These are phyloP conservation scores for Theobroma grandiflorum DNA, from an alignment of 441 rosid genomes.

Conservation along the genomic window DNA sequence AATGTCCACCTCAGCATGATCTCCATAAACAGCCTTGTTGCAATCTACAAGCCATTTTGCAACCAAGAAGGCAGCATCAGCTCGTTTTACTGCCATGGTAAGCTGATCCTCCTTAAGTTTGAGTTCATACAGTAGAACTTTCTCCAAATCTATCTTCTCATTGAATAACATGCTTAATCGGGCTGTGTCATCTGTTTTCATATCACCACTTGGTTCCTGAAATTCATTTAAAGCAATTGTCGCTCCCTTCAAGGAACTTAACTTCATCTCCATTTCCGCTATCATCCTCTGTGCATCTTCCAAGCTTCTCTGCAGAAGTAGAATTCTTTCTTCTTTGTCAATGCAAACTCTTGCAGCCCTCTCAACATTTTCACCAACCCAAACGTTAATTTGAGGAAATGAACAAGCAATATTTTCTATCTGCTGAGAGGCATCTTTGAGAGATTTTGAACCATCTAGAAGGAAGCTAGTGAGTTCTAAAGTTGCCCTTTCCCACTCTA, in stretches of 20 bases:
- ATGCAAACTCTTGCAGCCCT: constrained; percentile 81
- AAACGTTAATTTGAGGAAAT: constrained; percentile 72
- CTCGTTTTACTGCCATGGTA: constrained; percentile 57
- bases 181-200: constrained; percentile 46
- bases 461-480: constrained; percentile 89
- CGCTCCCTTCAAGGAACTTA: constrained; percentile 78
- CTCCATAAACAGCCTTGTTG: constrained; percentile 32
- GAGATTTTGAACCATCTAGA: constrained; percentile 86
- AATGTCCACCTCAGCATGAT: constrained; percentile 34
- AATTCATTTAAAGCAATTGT: constrained; percentile 64
- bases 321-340: constrained; percentile 83
- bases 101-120: constrained; percentile 47
- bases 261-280: constrained; percentile 78
- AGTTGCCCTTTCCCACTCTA: constrained; percentile 91
- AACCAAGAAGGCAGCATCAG: constrained; percentile 56
- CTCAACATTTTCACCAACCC: constrained; percentile 77
- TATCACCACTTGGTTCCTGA: constrained; percentile 47
- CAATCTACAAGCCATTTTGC: constrained; percentile 64
- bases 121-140: constrained; percentile 47
- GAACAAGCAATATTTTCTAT: constrained; percentile 70
- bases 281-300: constrained; percentile 86
- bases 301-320: constrained; percentile 81
- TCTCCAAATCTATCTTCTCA: constrained; percentile 53
- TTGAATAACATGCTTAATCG: constrained; percentile 44
- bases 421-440: constrained; percentile 80